Evolutionary conservation across 371 early-diverging fungal species (phyloP), one percentile per base, ranked within the genome.

Genomic region (Mucor lusitanicus): DNA sequence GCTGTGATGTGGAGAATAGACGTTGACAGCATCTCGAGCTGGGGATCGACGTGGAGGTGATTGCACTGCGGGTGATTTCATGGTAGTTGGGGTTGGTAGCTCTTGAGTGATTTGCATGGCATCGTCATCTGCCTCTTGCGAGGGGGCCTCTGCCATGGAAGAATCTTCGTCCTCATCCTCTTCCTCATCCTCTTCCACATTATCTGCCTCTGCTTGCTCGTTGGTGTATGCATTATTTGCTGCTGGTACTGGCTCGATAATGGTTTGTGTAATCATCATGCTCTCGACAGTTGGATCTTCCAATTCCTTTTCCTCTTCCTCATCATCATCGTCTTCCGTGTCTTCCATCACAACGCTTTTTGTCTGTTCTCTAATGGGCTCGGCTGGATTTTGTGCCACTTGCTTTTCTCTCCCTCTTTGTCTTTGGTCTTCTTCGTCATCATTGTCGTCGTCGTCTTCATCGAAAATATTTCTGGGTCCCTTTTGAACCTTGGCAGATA

Each of bases 21-120:
- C 19, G 19, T 15, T 13, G 7, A 7, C 27, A 27, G 3, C 15
- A 25, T 54, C 54, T 54, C 25, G 15, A 3, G 54, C 21, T 54
- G 28, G 54, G 1, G 54, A 28, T 28, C 28, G 33, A 11, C 19
- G 30, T 3, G 19, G 3, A 21, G 33, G 19, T 57, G 33, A 57
- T 19, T 12, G 19, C 33, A 28, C 11, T 19, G n/a, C 13, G 30
- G 33, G 33, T 19, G 33, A 32, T 57, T 30, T 8, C 13, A 32
- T 15, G 19, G 15, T 40, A 15, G 19, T 21, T 0, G 44, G 12
- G 12, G 11, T 9, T 8, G 42, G 30, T 32, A 42, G 17, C 23
- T 42, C 58, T n/a, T 64, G 64, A 11, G 64, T 56, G 17, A 64
- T 64, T 11, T 32, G 30, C 44, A 64, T 64, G 15, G 40, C 21